phyloP scores from a whole-genome alignment of 305 asterid genomes.

The Fraxinus paxiana region DNA sequence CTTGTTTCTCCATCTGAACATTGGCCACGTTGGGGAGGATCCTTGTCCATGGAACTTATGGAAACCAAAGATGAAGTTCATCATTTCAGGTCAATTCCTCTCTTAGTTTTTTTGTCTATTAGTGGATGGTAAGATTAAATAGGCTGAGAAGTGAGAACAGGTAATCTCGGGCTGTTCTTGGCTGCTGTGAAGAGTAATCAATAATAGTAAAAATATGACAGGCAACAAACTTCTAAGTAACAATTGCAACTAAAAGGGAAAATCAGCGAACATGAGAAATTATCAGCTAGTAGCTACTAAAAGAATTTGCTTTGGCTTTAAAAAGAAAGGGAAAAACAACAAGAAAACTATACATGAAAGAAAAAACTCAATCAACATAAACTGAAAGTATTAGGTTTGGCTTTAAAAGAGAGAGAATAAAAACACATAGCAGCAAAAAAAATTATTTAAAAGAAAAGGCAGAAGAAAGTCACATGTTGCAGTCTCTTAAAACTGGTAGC shows the following conservation, averaged over 20 bases:
- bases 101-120: neutral
- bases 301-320: neutral
- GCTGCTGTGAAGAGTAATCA: neutral
- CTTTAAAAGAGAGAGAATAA: neutral
- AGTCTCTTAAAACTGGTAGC: neutral
- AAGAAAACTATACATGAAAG: neutral
- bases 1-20: conserved; percentile 82
- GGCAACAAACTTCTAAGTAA: neutral
- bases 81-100: conserved; percentile 60
- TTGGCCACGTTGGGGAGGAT: conserved; percentile 98
- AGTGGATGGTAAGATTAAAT: neutral
- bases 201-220: neutral
- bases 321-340: neutral
- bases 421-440: neutral
- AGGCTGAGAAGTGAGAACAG: neutral
- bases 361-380: neutral
- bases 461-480: neutral
- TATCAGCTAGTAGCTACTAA: neutral
- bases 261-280: neutral
- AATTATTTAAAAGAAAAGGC: neutral
- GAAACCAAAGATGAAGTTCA: conserved; percentile 56
- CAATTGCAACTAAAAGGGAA: neutral
- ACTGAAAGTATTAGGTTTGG: neutral
- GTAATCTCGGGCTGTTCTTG: neutral
- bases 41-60: conserved; percentile 78